Evolutionary conservation across 2,329 filamentous ascomycete genomes (phyloP), one percentile per base, ranked within the genome.

Genomic region (Claviceps pazoutovae): DNA sequence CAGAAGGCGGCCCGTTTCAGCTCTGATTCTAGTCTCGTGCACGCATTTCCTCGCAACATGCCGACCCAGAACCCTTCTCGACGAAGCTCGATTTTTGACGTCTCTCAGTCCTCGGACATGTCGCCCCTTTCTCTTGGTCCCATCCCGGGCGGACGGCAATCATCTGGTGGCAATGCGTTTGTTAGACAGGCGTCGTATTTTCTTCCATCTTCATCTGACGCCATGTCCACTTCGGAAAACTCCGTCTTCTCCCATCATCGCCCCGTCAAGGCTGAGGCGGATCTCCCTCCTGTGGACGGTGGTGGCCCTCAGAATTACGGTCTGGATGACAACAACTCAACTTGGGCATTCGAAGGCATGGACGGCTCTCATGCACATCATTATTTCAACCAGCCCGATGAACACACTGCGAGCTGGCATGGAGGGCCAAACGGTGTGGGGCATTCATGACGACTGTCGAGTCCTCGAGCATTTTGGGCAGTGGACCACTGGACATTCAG

Each of bases 11-110:
- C 53, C 7, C 53, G 56, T n/a, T 58, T 53, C 50, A 46, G 55
- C 6, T 51, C 59, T 7, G 54, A 54, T 9, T 41, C 56, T 36
- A 52, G 51, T 21, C 54, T 61, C 14, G 54, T 52, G 6, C 54
- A 56, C 43, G 59, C 61, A 17, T 61, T 59, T 38, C 60, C 59
- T 9, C 56, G 59, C 46, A 57, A 60, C 19, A 61, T 61, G 60
- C 57, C 58, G 5, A 46, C 55, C n/a, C 48, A 59, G 7, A 54
- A 54, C 41, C 13, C 55, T 11, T 53, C 55, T 9, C 48, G 56
- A 51, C 56, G 57, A 16, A 54, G 55, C 39, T 60, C 59, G 26
- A 48, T 54, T 5, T 59, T 58, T 26, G 59, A 61, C 5, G 46
- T 50, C 13, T 9, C 53, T 3, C 53, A 54, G n/a, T 37, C 54